Conservation (phyloP, 371 early-diverging fungal genomes). For the Parasitella parasitica region DNA sequence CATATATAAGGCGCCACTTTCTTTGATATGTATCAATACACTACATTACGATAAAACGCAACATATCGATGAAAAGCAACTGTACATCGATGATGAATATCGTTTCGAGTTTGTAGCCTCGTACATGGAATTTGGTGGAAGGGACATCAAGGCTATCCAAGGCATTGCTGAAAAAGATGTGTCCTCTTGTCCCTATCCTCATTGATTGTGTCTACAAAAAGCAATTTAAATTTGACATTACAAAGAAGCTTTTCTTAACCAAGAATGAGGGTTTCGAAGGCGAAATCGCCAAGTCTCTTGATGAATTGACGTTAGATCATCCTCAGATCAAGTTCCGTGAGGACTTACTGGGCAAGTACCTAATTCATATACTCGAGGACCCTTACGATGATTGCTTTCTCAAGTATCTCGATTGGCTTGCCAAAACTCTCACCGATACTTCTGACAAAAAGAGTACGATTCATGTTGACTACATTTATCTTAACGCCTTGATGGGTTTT, state of each 20-base stretch:
- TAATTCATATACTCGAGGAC: conserved; percentile 68
- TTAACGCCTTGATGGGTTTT: conserved; percentile 76
- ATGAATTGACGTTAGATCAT: conserved; percentile 54
- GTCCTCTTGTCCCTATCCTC: conserved; percentile 73
- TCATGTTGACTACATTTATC: conserved; percentile 83
- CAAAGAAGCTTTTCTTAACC: conserved; percentile 61
- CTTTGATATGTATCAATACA: no score
- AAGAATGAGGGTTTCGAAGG: conserved; percentile 70
- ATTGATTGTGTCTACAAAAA: conserved; percentile 75
- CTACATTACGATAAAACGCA: no score
- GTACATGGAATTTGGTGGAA: conserved; percentile 25
- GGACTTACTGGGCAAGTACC: conserved; percentile 70
- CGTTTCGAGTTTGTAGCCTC: conserved; percentile 20
- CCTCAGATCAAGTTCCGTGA: conserved; percentile 85
- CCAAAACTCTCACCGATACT: conserved; percentile 67
- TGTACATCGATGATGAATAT: conserved; percentile 18
- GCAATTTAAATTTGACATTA: conserved; percentile 62
- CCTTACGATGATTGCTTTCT: conserved; percentile 74
- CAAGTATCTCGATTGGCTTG: conserved; percentile 78
- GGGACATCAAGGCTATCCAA: conserved; percentile 59
- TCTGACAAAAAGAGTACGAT: conserved; percentile 74
- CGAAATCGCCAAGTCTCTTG: conserved; percentile 36
- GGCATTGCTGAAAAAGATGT: conserved; percentile 61
- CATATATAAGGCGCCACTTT: conserved; percentile 19
- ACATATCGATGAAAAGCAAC: conserved; percentile 16